Conservation (phyloP, 2,329 filamentous ascomycete genomes). For the Botrytis deweyae region DNA sequence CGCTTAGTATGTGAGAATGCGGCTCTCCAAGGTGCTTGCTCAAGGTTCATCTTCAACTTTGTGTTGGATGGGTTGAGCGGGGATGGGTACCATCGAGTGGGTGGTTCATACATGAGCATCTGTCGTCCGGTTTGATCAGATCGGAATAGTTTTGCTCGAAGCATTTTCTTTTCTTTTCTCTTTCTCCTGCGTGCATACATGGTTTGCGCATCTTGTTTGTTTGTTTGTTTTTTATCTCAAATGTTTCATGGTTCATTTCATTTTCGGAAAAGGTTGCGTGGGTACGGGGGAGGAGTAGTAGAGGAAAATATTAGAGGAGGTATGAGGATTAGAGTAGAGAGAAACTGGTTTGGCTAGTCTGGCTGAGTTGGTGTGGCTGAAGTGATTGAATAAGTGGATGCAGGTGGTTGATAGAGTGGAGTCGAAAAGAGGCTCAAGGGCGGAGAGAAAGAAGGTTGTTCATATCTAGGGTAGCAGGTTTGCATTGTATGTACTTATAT, state of each 20-base stretch:
- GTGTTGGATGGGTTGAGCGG: not conserved
- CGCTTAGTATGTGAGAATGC: conserved; percentile 40
- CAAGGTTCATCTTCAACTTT: not conserved
- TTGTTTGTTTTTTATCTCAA: not conserved
- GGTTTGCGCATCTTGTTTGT: not conserved
- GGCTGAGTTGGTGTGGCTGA: not conserved
- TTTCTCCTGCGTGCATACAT: conserved; percentile 10
- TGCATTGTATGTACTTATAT: conserved; percentile 21
- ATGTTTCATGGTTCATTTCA: not conserved
- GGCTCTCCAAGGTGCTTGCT: not conserved
- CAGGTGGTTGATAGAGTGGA: not conserved
- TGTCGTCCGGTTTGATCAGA: not conserved
- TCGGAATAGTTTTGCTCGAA: not conserved
- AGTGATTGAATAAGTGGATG: not conserved
- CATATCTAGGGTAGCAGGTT: conserved; percentile 4
- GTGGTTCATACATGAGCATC: not conserved
- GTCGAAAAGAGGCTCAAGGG: not conserved
- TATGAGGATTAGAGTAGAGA: not conserved
- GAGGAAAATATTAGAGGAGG: not conserved
- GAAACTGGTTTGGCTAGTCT: not conserved
- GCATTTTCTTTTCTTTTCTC: not conserved
- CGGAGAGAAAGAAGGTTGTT: not conserved
- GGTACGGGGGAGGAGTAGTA: not conserved
- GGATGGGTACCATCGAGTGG: not conserved
- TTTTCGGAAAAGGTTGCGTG: not conserved